Conservation (phyloP, 768 basidiomycete species). For the Mycena latifolia region DNA sequence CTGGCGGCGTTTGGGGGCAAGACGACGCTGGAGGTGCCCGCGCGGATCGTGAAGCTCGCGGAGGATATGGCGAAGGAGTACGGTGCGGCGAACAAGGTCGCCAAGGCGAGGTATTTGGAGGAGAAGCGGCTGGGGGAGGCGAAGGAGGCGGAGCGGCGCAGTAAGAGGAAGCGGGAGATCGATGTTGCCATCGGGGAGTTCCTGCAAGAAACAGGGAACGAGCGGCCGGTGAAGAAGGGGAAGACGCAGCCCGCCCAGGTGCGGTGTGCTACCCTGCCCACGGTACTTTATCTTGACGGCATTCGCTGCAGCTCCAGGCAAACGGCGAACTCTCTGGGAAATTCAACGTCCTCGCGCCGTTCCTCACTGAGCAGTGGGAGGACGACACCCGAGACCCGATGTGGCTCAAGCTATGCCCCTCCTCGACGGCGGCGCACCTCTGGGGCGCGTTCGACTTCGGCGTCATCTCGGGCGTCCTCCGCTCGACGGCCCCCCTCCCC, state of each 20-base stretch:
- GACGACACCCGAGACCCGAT: conserved; percentile 17
- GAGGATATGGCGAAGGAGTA: conserved; percentile 39
- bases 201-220: not conserved
- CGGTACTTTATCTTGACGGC: not conserved
- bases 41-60: conserved; percentile 38
- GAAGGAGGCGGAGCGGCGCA: conserved; percentile 15
- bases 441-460: conserved; percentile 45
- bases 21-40: conserved; percentile 38
- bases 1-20: conserved; percentile 36
- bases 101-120: conserved; percentile 27
- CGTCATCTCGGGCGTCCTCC: conserved; percentile 39
- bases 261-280: not conserved
- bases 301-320: not conserved
- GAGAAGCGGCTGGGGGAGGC: conserved; percentile 20
- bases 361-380: conserved; percentile 36
- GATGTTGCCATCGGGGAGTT: conserved; percentile 35
- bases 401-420: conserved; percentile 40
- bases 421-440: conserved; percentile 40
- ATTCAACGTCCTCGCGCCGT: conserved; percentile 37
- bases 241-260: conserved; percentile 15
- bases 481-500: conserved; percentile 34
- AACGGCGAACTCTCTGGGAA: conserved; percentile 23
- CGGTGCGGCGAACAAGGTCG: conserved; percentile 35
- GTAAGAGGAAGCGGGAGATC: conserved; percentile 23
- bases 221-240: conserved; percentile 4